A percentile compares a stretch with the other conserved stretches of the same genome.
Conservation (phyloP, 164 flowering plant species). For the Pachysandra terminalis region DNA sequence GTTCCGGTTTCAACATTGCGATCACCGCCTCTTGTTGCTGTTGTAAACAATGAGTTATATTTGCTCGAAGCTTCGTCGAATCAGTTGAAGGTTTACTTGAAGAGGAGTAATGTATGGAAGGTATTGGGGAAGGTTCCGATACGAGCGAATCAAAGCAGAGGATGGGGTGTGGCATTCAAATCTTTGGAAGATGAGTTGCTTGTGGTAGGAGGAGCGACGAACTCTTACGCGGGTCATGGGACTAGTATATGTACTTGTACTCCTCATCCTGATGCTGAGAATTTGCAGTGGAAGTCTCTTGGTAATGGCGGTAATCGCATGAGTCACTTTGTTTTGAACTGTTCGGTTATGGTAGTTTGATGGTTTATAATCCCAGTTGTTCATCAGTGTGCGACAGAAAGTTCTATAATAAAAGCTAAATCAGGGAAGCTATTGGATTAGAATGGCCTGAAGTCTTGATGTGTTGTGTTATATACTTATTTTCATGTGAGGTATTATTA, state of each 20-base stretch:
- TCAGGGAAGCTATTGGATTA: too few species aligned
- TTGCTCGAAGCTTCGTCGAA: slow-evolving; percentile 61
- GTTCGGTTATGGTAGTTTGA: slow-evolving; percentile 75
- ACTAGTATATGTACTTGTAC: slow-evolving; percentile 57
- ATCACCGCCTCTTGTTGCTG: slow-evolving; percentile 85
- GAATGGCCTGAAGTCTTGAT: too few species aligned
- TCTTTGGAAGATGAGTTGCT: slow-evolving; percentile 68
- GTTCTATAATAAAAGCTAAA: too few species aligned
- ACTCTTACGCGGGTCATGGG: slow-evolving; percentile 26
- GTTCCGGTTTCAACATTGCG: slow-evolving; percentile 30
- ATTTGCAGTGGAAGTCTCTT: slow-evolving; percentile 47
- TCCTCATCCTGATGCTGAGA: slow-evolving; percentile 38
- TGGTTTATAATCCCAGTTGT: too few species aligned
- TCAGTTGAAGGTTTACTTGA: slow-evolving; percentile 55
- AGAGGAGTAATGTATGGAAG: slow-evolving; percentile 64
- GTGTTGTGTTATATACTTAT: too few species aligned
- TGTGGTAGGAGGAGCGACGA: slow-evolving; percentile 48
- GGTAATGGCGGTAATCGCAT: slow-evolving; percentile 30
- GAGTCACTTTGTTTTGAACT: slow-evolving; percentile 61
- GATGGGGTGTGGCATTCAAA: slow-evolving; percentile 95
- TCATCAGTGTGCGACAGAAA: too few species aligned
- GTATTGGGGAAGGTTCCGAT: slow-evolving; percentile 64
- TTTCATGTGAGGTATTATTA: too few species aligned
- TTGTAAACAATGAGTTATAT: slow-evolving; percentile 72
- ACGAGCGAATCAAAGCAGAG: slow-evolving; percentile 54